phyloP scores from a whole-genome alignment of 805 yeast species.

The Debaryomyces maramus region DNA sequence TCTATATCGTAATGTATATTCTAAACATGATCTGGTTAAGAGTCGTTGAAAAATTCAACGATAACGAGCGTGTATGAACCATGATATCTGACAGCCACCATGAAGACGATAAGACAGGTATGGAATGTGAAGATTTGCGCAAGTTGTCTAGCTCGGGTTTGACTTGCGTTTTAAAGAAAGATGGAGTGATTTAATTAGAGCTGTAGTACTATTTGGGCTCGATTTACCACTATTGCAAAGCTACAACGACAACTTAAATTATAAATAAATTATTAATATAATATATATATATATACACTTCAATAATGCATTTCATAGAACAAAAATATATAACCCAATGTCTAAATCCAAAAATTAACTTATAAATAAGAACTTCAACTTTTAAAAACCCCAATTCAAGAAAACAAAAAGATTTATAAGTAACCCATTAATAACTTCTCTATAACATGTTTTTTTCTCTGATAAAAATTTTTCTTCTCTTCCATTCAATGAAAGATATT shows the following conservation, averaged over 20 bases:
- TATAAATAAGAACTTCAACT: slow-evolving; percentile 12
- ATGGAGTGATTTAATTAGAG: no score
- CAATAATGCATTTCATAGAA: slow-evolving; percentile 24
- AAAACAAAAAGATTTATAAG: slow-evolving; percentile 25
- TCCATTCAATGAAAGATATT: slow-evolving; percentile 6
- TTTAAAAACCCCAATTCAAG: slow-evolving; percentile 18
- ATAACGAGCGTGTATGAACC: not conserved
- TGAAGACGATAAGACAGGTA: no score
- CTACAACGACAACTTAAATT: no score
- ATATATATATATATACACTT: slow-evolving; percentile 21
- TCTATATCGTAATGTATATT: no score
- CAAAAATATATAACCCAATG: slow-evolving; percentile 38
- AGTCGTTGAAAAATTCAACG: not conserved
- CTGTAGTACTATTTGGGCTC: no score
- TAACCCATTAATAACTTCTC: slow-evolving; percentile 25
- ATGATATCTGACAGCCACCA: no score
- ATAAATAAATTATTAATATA: no score
- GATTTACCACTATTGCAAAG: no score
- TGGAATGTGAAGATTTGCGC: no score
- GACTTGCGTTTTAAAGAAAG: no score
- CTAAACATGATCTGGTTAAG: not conserved
- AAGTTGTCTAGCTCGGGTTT: no score
- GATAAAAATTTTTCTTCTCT: slow-evolving; percentile 10
- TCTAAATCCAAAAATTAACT: slow-evolving; percentile 34
- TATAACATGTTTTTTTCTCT: slow-evolving; percentile 16